Evolutionary conservation across 1,284 basidiomycete species (phyloP).

Genomic region (Pyrrhoderma lamaoense): DNA sequence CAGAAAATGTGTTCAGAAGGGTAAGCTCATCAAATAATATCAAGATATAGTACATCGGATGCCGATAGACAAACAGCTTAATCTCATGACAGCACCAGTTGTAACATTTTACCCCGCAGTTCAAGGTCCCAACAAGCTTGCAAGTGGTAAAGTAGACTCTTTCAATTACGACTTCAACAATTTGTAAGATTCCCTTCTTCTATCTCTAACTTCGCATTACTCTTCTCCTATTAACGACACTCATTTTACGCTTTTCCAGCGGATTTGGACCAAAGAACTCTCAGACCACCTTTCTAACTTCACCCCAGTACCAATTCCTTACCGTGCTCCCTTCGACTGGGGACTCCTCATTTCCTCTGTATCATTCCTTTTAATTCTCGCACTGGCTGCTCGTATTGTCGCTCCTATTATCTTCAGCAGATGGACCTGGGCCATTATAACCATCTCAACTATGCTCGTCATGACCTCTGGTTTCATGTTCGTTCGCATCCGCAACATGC

Average conservation of each 20-base stretch:
- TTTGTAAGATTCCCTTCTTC: constrained; percentile 30
- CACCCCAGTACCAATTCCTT: constrained; percentile 69
- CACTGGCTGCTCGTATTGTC: constrained; percentile 52
- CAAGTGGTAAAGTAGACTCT: constrained; percentile 45
- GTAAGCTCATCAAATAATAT: too few relatives aligned
- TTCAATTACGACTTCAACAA: constrained; percentile 70
- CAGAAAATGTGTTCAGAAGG: constrained; percentile 69
- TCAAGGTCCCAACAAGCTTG: constrained; percentile 56
- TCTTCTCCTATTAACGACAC: constrained; percentile 6
- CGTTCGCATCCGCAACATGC: constrained; percentile 82
- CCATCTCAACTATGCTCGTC: constrained; percentile 61
- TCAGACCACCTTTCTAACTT: constrained; percentile 67
- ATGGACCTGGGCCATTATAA: constrained; percentile 73
- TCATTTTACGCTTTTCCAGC: constrained; percentile 40
- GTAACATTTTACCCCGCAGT: constrained; percentile 72
- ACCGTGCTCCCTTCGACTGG: constrained; percentile 66
- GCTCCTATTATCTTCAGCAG: constrained; percentile 65
- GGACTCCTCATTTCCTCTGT: constrained; percentile 42
- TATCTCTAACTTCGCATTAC: not conserved
- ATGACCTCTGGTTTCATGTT: constrained; percentile 97
- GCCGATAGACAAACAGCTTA: constrained; percentile 51
- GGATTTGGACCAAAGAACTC: constrained; percentile 77
- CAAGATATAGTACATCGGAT: too few relatives aligned
- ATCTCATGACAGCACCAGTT: constrained; percentile 70
- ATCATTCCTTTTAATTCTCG: constrained; percentile 36